A percentile compares a stretch with the other conserved stretches of the same genome.
phyloP scores from a whole-genome alignment of 495 filamentous ascomycete species.

The Annulohypoxylon nitens region DNA sequence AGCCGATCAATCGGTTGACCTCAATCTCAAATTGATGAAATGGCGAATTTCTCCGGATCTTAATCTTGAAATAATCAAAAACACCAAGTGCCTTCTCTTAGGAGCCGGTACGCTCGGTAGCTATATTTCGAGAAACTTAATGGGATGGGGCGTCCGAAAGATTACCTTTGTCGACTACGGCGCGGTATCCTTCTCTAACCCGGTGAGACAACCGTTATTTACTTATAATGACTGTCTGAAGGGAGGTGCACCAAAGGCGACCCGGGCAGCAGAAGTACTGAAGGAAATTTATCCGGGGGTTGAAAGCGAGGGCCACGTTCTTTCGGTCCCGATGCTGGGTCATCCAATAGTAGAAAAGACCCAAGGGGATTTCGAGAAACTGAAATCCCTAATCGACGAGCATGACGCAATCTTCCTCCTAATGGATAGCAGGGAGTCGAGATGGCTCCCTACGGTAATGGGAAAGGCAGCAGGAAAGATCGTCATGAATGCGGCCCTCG shows the following conservation, averaged over 20 bases:
- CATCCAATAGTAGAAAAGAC: constrained; percentile 83
- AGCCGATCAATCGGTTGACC: constrained; percentile 95
- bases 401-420: constrained; percentile 95
- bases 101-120: constrained; percentile 94
- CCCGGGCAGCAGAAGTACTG: constrained; percentile 82
- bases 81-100: constrained; percentile 91
- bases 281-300: constrained; percentile 92
- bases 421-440: constrained; percentile 94
- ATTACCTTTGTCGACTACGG: constrained; percentile 97
- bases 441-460: constrained; percentile 98
- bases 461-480: constrained; percentile 93
- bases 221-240: constrained; percentile 88
- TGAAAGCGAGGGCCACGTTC: constrained; percentile 77
- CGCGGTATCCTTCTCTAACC: constrained; percentile 96
- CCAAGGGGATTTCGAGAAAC: constrained; percentile 77
- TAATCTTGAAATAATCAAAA: constrained; percentile 88
- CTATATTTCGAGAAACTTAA: constrained; percentile 89
- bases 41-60: constrained; percentile 93
- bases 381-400: constrained; percentile 80
- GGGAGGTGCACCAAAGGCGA: constrained; percentile 87
- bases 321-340: constrained; percentile 94
- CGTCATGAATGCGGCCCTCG: constrained; percentile 94
- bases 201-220: constrained; percentile 93
- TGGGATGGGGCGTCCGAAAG: constrained; percentile 97
- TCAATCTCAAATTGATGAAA: constrained; percentile 98